These are phyloP conservation scores for Lycium ferocissimum DNA, from an alignment of 257 asterid genomes.

Conservation along the genomic window DNA sequence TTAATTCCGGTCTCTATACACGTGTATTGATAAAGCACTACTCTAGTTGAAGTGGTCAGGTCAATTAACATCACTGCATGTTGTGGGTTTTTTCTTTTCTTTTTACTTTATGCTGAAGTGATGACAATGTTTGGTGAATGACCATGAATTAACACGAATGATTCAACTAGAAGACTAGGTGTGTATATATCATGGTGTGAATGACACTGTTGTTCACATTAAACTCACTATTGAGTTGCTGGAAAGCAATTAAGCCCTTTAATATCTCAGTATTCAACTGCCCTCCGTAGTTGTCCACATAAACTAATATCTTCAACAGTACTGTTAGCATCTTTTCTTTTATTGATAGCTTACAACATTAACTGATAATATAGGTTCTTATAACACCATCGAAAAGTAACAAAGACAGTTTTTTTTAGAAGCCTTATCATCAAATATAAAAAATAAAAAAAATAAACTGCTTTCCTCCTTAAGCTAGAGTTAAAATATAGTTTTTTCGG, in stretches of 20 bases:
- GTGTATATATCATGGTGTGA: neutral
- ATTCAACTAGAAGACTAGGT: constrained; percentile 19
- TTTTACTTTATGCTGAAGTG: constrained; percentile 41
- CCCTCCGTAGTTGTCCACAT: neutral
- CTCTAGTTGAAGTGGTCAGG: constrained; percentile 38
- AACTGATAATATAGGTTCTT: neutral
- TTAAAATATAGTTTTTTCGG: no score
- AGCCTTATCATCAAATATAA: no score
- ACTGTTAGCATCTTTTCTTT: neutral
- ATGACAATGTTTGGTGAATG: constrained; percentile 42
- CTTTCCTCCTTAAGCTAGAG: no score
- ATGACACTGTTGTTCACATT: constrained; percentile 12
- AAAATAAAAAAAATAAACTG: neutral
- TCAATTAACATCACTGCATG: constrained; percentile 44
- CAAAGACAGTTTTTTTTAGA: no score
- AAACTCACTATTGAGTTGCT: constrained; percentile 18
- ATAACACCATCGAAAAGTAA: neutral
- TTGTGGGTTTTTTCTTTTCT: neutral
- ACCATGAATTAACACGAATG: neutral
- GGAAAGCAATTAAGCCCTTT: neutral
- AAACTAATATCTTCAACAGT: neutral
- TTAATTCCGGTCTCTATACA: no score
- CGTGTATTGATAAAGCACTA: neutral
- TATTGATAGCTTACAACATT: neutral
- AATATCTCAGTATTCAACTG: neutral